These are phyloP conservation scores for Aspergillus sp. DNA, from an alignment of 2,329 filamentous ascomycete genomes.

Conservation along the genomic window DNA sequence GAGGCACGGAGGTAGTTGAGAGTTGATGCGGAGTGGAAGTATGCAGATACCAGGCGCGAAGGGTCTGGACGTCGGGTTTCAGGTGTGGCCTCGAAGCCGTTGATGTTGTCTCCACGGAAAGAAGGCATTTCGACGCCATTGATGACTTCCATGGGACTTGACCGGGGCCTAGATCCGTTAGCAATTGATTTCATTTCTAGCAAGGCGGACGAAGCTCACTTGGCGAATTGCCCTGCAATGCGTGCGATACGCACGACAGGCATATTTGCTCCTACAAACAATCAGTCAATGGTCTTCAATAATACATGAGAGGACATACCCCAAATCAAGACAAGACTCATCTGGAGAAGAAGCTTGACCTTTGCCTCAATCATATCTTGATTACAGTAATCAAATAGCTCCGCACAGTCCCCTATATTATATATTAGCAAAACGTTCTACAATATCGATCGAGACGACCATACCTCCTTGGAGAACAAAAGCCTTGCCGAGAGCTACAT, in stretches of 20 bases:
- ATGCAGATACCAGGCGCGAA: slow-evolving; percentile 79
- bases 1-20: slow-evolving; percentile 89
- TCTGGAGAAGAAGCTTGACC: slow-evolving; percentile 93
- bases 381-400: slow-evolving; percentile 95
- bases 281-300: background rate
- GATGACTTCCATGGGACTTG: slow-evolving; percentile 79
- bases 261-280: slow-evolving; percentile 55
- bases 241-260: slow-evolving; percentile 91
- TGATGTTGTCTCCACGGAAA: slow-evolving; percentile 94
- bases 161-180: slow-evolving; percentile 60
- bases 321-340: slow-evolving; percentile 95
- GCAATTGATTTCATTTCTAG: background rate
- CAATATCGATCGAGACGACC: slow-evolving; percentile 1
- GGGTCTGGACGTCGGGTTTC: slow-evolving; percentile 81
- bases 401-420: slow-evolving; percentile 72
- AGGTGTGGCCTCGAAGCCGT: slow-evolving; percentile 68
- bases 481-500: slow-evolving; percentile 86
- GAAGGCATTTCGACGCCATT: slow-evolving; percentile 80
- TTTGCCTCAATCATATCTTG: slow-evolving; percentile 89
- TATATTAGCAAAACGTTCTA: background rate
- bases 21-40: slow-evolving; percentile 93
- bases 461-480: slow-evolving; percentile 89
- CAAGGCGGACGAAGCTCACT: slow-evolving; percentile 45
- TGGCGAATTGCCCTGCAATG: slow-evolving; percentile 97
- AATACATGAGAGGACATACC: slow-evolving; percentile 46